phyloP scores from a whole-genome alignment of 495 filamentous ascomycete species.

The Baudoinia panamericana region DNA sequence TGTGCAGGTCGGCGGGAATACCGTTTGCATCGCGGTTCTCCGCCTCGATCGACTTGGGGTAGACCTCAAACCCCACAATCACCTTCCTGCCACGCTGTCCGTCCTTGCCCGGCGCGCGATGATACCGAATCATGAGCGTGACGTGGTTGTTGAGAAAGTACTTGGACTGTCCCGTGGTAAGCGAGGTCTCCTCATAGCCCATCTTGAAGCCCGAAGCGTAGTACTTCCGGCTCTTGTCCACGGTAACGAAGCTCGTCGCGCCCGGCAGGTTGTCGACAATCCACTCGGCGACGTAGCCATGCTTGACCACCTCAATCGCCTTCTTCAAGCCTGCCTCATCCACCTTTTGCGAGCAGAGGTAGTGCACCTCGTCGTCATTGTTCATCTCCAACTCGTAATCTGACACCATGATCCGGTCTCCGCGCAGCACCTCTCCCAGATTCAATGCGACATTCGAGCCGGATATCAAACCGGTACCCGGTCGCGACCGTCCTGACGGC shows the following conservation, averaged over 20 bases:
- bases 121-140: slow-evolving; percentile 75
- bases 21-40: slow-evolving; percentile 46
- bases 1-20: slow-evolving; percentile 53
- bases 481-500: slow-evolving; percentile 55
- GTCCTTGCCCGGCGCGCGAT: slow-evolving; percentile 53
- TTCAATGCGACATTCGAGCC: slow-evolving; percentile 77
- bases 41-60: slow-evolving; percentile 68
- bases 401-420: slow-evolving; percentile 78
- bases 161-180: slow-evolving; percentile 45
- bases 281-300: slow-evolving; percentile 88
- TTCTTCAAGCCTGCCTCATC: slow-evolving; percentile 53
- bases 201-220: slow-evolving; percentile 95
- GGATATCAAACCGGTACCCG: slow-evolving; percentile 58
- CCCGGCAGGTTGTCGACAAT: slow-evolving; percentile 92
- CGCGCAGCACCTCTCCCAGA: slow-evolving; percentile 83
- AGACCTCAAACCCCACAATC: slow-evolving; percentile 86
- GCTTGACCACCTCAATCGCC: slow-evolving; percentile 59
- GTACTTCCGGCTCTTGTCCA: slow-evolving; percentile 78
- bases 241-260: slow-evolving; percentile 83
- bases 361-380: slow-evolving; percentile 60
- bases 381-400: slow-evolving; percentile 79
- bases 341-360: slow-evolving; percentile 59
- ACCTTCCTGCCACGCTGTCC: slow-evolving; percentile 64
- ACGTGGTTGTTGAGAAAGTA: slow-evolving; percentile 87
- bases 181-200: slow-evolving; percentile 58